A percentile compares a stretch with the other conserved stretches of the same genome.
Conservation (phyloP, 805 yeast genomes). For the Candida sanyiensis region DNA sequence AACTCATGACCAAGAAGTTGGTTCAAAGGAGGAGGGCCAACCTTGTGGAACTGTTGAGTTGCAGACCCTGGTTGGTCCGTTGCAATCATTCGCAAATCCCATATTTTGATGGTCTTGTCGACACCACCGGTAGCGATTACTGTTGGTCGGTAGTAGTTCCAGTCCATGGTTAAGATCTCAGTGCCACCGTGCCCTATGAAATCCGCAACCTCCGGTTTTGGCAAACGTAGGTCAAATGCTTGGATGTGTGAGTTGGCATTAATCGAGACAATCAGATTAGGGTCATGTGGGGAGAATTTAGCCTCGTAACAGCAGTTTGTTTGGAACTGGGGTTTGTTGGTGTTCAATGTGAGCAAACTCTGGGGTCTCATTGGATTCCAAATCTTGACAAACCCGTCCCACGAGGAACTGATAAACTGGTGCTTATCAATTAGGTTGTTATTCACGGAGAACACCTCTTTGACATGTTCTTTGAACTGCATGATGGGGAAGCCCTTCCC, state of each 20-base stretch:
- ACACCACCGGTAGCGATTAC: slow-evolving; percentile 89
- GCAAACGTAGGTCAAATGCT: slow-evolving; percentile 75
- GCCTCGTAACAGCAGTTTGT: slow-evolving; percentile 74
- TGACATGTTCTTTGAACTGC: slow-evolving; percentile 70
- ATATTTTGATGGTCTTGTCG: slow-evolving; percentile 73
- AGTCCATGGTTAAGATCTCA: slow-evolving; percentile 77
- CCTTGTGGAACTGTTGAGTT: slow-evolving; percentile 32
- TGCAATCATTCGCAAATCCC: slow-evolving; percentile 79
- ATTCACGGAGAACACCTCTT: slow-evolving; percentile 67
- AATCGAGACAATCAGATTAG: slow-evolving; percentile 60
- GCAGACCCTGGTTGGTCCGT: slow-evolving; percentile 29
- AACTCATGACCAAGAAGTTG: slow-evolving; percentile 83
- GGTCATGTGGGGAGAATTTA: slow-evolving; percentile 78
- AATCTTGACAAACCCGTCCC: slow-evolving; percentile 87
- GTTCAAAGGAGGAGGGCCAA: slow-evolving; percentile 64
- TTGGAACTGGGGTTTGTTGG: slow-evolving; percentile 26
- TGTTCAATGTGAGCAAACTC: slow-evolving; percentile 51
- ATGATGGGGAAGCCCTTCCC: slow-evolving; percentile 59
- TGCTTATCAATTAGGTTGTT: slow-evolving; percentile 71
- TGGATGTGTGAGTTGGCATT: slow-evolving; percentile 71
- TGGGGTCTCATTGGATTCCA: slow-evolving; percentile 62
- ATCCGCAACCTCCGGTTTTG: slow-evolving; percentile 51
- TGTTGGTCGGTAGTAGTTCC: slow-evolving; percentile 81
- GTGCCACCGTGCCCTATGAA: slow-evolving; percentile 73
- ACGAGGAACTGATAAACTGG: slow-evolving; percentile 69